Evolutionary conservation across 441 rosid species (phyloP).

Genomic region (Bocquillonia castaneifolia): DNA sequence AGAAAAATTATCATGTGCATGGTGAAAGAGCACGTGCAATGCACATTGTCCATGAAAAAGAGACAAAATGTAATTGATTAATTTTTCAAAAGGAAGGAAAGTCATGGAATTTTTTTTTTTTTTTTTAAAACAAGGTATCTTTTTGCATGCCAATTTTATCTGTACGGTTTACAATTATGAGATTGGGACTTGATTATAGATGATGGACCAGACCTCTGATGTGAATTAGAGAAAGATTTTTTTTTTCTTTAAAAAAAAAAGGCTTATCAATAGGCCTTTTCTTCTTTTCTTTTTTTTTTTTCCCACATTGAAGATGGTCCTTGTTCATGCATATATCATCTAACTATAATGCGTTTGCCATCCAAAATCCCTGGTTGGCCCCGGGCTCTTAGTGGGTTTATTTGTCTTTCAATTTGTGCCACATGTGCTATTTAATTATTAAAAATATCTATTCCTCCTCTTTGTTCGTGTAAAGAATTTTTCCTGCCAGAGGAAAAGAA

Average conservation of each 20-base stretch:
- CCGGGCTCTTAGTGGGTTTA: not conserved
- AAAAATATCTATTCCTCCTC: not conserved
- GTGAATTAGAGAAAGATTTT: not conserved
- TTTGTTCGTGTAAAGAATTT: not conserved
- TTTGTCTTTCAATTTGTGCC: conserved; percentile 1
- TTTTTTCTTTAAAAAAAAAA: not conserved
- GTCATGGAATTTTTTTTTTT: not conserved
- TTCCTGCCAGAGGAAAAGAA: not conserved
- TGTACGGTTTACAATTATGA: conserved; percentile 22
- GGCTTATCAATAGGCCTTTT: not conserved
- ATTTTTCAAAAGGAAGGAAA: conserved; percentile 8
- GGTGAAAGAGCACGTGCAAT: conserved; percentile 36
- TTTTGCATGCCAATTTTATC: conserved; percentile 13
- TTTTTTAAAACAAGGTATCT: not conserved
- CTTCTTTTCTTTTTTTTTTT: not conserved
- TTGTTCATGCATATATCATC: not conserved
- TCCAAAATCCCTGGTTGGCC: not conserved
- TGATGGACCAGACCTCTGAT: conserved; percentile 15
- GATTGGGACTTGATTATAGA: conserved; percentile 17
- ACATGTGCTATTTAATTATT: not conserved
- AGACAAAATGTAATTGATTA: conserved; percentile 22
- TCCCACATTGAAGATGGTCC: not conserved
- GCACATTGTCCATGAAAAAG: conserved; percentile 37
- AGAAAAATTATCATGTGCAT: conserved; percentile 6
- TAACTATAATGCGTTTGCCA: not conserved